Evolutionary conservation across 768 basidiomycete species (phyloP).

Genomic region (Pisolithus orientalis): DNA sequence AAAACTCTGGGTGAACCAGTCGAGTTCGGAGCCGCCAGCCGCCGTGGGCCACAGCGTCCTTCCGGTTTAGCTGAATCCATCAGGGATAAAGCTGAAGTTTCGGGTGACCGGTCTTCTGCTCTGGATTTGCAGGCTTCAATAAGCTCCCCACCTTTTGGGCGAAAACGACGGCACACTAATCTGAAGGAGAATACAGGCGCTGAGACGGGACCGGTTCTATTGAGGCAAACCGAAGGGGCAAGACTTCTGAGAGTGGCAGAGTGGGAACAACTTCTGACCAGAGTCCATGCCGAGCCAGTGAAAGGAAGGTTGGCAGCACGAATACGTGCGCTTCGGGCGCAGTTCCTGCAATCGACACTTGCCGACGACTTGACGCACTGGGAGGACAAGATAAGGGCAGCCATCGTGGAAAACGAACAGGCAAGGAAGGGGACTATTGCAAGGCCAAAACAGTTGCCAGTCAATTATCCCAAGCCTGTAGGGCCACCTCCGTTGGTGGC

Average conservation of each 20-base stretch:
- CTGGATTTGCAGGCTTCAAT: not conserved
- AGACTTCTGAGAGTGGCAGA: conserved; percentile 52
- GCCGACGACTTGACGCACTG: conserved; percentile 47
- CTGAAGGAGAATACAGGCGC: conserved; percentile 25
- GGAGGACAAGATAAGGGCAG: conserved; percentile 54
- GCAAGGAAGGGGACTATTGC: conserved; percentile 41
- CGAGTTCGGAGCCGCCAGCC: conserved; percentile 44
- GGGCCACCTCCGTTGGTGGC: conserved; percentile 35
- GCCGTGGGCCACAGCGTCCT: conserved; percentile 23
- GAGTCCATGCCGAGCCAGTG: conserved; percentile 49
- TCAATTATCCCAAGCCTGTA: conserved; percentile 1
- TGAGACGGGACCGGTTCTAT: conserved; percentile 48
- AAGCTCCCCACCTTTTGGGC: not conserved
- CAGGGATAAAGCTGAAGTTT: conserved; percentile 36
- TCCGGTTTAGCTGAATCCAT: conserved; percentile 21
- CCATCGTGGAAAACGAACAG: conserved; percentile 50
- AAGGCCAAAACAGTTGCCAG: conserved; percentile 18
- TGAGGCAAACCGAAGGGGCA: conserved; percentile 60
- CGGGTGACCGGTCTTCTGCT: conserved; percentile 22
- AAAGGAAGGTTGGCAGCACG: conserved; percentile 43
- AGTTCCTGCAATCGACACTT: conserved; percentile 55
- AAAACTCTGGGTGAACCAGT: conserved; percentile 49
- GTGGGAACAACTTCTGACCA: conserved; percentile 55
- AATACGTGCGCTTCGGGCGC: conserved; percentile 47
- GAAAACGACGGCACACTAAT: conserved; percentile 2